Base-by-base conservation (phyloP, 805 yeast genomes). In the Nakazawaea wickerhamii region DNA sequence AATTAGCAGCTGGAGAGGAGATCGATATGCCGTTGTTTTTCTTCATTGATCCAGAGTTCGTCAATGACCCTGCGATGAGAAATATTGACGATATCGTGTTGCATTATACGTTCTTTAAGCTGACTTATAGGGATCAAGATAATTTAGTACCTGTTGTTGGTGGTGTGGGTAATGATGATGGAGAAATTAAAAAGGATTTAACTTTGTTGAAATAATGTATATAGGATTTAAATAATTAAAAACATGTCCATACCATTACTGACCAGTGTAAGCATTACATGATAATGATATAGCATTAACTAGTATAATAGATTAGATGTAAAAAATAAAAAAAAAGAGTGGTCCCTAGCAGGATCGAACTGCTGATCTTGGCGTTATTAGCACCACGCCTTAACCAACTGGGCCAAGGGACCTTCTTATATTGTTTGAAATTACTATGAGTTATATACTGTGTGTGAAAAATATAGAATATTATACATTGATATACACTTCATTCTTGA, bases 1-100 rank as follows among this genome's bases (percentile, higher is more conserved):
- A 86, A 61, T 69, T 93, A 50, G 74, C 80, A 43, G 96, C 97
- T 2, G 97, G 97, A 7, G 99, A 93, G 64, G 97, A 93, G 59
- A 95, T 93, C 14, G 99, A 93, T 59, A 93, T 93, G 99, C 99
- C 99, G 0, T 87, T 93, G 7, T 93, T 93, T 66, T 93, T 90
- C 74, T 90, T 90, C 62, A 86, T 90, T 35, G 98, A 90, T 59
- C 98, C 98, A 0, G 98, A 90, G 51, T 91, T 84, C 62, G 93
- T 93, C 35, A 79, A 81, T 46, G 98, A 90, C 58, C 97, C 99
- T 4, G 72, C 79, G 26, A 87, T 93, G 95, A 78, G 90, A 61
- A 84, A 87, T 55, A 81, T 90, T 31, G 90, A 88, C 52, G 96
- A 90, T 60, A 77, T 91, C 36, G 87, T 89, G 9, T 73, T 93